phyloP scores from a whole-genome alignment of 78 protist species.

The Dictyostelium capitatum region DNA sequence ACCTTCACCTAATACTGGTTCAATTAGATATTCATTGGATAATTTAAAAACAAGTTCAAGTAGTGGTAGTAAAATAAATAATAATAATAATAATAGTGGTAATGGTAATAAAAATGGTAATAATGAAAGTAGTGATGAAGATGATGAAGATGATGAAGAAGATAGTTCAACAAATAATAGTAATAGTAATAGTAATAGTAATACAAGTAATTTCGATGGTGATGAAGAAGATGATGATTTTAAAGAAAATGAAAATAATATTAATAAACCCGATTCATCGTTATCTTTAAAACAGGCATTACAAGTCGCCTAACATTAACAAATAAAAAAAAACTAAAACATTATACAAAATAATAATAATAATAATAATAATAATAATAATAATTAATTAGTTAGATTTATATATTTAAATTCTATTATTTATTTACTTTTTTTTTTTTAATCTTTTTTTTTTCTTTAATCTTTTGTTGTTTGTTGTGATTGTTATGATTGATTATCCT shows the following conservation, averaged over 20 bases:
- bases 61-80: background rate
- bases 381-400: background rate
- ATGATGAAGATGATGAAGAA: background rate
- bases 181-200: background rate
- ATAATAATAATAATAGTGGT: background rate
- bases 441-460: background rate
- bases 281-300: background rate
- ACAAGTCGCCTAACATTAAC: background rate
- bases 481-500: no score
- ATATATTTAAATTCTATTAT: background rate
- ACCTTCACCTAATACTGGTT: background rate
- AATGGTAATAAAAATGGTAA: background rate
- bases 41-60: slow-evolving; percentile 5
- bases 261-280: background rate
- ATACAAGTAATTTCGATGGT: background rate
- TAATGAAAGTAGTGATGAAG: background rate
- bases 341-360: background rate
- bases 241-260: background rate
- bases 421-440: background rate
- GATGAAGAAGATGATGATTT: slow-evolving; percentile 9
- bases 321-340: background rate
- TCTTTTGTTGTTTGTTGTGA: no score
- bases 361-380: background rate
- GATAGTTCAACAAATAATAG: background rate
- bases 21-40: slow-evolving; percentile 11